Base-by-base conservation (phyloP, 768 basidiomycete genomes). In the Cystoderma amianthinum region DNA sequence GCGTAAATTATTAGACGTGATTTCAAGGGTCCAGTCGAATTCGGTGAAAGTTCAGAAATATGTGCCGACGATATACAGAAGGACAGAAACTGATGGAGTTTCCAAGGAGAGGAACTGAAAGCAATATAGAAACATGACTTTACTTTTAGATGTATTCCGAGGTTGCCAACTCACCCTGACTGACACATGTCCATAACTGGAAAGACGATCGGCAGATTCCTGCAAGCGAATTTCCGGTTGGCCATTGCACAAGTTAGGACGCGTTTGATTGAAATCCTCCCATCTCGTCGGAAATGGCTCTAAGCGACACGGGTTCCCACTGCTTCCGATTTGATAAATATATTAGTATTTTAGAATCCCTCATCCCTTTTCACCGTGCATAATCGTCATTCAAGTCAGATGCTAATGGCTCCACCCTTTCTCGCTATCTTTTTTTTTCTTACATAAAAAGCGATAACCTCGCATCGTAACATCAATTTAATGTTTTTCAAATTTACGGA, bases 221-320 rank as follows among this genome's bases (percentile, higher is more conserved):
- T 50, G 48, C 42, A 44, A 47, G 50, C 54, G 53, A 58, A 53
- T 47, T 49, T 43, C 50, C 48, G 48, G 43, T 43, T 20, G 32
- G 32, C 24, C 19, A 30, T 22, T 16, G 19, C 33, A 18, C 10
- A 20, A 36, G 24, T 36, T 13, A 22, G 18, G 13, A 21, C 43
- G 23, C 36, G 42, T n/a, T 24, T 43, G 48, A 49, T 54, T 44
- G 48, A 34, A 39, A 32, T 19, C 32, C 40, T 48, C 61, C 60
- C 53, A 52, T 52, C 57, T 69, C 63, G 56, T 71, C 69, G 69
- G 69, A 71, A 52, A 41, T 56, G 51, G 44, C 41, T 52, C 33
- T 49, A 54, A 60, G 64, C 66, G 66, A 62, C 51, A 51, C 65
- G 64, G 65, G 45, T 45, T 43, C 43, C 53, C 15, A 55, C 55